Conservation (phyloP, 208 protist species). For the Leishmania turanica region DNA sequence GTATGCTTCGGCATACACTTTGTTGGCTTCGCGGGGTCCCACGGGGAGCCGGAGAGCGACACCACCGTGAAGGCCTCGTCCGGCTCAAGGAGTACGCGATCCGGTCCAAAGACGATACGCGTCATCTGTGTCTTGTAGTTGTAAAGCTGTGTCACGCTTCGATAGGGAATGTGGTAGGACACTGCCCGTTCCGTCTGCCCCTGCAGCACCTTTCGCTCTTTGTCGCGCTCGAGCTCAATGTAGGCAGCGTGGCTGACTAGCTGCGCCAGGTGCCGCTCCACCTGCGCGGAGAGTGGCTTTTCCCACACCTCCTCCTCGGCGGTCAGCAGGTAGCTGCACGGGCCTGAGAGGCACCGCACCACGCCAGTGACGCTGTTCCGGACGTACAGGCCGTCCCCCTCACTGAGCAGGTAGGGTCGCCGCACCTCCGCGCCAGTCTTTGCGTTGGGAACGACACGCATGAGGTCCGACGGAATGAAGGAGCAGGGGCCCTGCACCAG, state of each 20-base stretch:
- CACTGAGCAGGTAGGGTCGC: constrained; percentile 52
- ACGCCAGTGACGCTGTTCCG: constrained; percentile 68
- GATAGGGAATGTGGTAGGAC: constrained; percentile 93
- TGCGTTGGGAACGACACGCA: constrained; percentile 47
- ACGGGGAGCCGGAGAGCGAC: constrained; percentile 87
- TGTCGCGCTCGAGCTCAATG: constrained; percentile 30
- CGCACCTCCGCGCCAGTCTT: constrained; percentile 44
- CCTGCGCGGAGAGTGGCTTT: constrained; percentile 68
- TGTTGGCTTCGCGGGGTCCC: constrained; percentile 79
- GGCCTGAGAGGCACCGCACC: constrained; percentile 72
- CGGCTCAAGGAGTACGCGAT: constrained; percentile 76
- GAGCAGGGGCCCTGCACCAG: constrained; percentile 87
- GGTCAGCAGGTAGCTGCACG: constrained; percentile 72
- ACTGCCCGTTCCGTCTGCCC: constrained; percentile 67
- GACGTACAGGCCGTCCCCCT: constrained; percentile 87
- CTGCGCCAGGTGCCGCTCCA: constrained; percentile 44
- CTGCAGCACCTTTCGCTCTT: constrained; percentile 21
- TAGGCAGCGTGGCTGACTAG: constrained; percentile 48
- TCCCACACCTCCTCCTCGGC: constrained; percentile 85
- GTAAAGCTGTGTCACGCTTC: constrained; percentile 95
- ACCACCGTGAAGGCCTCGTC: constrained; percentile 89
- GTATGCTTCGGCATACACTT: constrained; percentile 78
- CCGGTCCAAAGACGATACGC: constrained; percentile 86
- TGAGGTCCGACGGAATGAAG: constrained; percentile 59
- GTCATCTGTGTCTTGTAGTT: constrained; percentile 91